Conservation (phyloP, 164 flowering plant species). For the Aristolochia fimbriata region DNA sequence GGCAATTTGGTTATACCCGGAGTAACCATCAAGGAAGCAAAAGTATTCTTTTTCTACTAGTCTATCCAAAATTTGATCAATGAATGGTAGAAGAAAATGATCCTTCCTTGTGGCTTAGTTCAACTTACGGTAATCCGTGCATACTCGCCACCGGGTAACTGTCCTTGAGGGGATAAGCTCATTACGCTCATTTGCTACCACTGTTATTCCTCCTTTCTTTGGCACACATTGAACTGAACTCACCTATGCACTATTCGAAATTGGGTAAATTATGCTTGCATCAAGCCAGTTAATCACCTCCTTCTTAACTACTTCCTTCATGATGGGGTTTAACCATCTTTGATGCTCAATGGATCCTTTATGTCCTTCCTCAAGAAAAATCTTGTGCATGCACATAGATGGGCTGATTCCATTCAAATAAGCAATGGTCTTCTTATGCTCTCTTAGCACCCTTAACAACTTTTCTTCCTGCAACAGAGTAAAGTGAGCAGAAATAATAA, state of each 20-base stretch:
- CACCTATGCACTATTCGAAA: not conserved
- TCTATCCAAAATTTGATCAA: not conserved
- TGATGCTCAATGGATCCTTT: not conserved
- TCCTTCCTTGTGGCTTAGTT: not conserved
- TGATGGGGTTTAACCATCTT: not conserved
- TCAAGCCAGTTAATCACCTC: not conserved
- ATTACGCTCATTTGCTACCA: not conserved
- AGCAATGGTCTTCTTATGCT: not conserved
- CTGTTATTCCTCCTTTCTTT: not conserved
- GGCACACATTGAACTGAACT: not conserved
- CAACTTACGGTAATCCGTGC: not conserved
- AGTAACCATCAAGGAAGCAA: not conserved
- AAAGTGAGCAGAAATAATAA: not conserved
- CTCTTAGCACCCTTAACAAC: not conserved
- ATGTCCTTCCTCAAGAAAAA: not conserved
- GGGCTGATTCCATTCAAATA: not conserved
- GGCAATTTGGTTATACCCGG: not conserved
- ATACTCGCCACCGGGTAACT: not conserved
- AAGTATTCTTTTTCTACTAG: not conserved
- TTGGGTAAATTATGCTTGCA: not conserved
- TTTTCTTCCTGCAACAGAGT: not conserved
- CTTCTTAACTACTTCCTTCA: constrained; percentile 2
- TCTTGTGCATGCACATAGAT: not conserved
- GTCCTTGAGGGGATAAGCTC: not conserved
- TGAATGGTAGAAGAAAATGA: not conserved